Percentiles rank a stretch among this genome's conserved stretches.
phyloP scores from a whole-genome alignment of 2,329 filamentous ascomycete species.

The Didymella exigua region DNA sequence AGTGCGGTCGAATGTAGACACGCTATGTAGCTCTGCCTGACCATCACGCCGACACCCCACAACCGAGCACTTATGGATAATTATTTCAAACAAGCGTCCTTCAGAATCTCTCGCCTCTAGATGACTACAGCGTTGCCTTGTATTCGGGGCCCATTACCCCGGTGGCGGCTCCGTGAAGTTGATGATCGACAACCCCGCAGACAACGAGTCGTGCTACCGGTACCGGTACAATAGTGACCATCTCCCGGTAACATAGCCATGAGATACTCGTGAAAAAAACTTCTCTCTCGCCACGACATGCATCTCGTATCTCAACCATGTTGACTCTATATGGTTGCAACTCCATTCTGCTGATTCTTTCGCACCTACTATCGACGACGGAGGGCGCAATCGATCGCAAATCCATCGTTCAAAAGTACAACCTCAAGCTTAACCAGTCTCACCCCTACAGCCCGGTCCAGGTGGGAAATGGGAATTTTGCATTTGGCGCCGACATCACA shows the following conservation, averaged over 20 bases:
- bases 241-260: background rate
- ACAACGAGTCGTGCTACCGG: background rate
- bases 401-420: conserved; percentile 48
- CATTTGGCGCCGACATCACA: conserved; percentile 55
- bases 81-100: no score
- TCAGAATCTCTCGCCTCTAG: no score
- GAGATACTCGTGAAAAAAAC: background rate
- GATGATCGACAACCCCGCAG: conserved; percentile 3
- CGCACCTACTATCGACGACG: background rate
- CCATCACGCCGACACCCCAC: no score
- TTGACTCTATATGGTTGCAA: background rate
- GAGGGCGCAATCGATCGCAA: conserved; percentile 37
- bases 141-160: background rate
- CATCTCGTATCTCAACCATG: background rate
- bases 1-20: no score
- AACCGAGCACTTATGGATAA: no score
- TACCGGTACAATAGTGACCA: no score
- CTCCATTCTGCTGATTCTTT: background rate
- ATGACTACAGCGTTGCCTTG: background rate
- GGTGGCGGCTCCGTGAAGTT: background rate
- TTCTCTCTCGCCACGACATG: background rate
- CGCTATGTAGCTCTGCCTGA: no score
- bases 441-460: conserved; percentile 59
- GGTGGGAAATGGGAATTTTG: conserved; percentile 57
- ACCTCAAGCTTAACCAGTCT: conserved; percentile 56